phyloP scores from a whole-genome alignment of 2,329 filamentous ascomycete species.

The Dothideomycetes sp. region DNA sequence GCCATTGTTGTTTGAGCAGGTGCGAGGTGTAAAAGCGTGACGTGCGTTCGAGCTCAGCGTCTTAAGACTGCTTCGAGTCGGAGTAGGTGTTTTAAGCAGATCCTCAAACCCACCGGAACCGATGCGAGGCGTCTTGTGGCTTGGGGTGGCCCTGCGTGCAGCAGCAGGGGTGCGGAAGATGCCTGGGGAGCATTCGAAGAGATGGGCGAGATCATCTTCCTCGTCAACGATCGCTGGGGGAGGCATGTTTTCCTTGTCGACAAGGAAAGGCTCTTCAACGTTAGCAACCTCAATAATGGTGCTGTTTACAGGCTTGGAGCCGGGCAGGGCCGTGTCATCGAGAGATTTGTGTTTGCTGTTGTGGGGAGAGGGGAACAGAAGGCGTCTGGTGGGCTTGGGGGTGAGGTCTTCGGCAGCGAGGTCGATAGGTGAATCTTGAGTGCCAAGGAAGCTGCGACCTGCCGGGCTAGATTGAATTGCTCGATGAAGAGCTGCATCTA shows the following conservation, averaged over 20 bases:
- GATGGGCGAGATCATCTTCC: slow-evolving; percentile 42
- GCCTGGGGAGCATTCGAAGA: slow-evolving; percentile 52
- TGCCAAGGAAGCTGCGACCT: slow-evolving; percentile 31
- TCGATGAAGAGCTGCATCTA: slow-evolving; percentile 32
- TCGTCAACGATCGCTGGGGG: slow-evolving; percentile 28
- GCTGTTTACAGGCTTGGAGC: slow-evolving; percentile 10
- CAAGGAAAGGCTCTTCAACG: slow-evolving; percentile 26
- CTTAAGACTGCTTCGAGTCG: slow-evolving; percentile 21
- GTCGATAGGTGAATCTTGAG: slow-evolving; percentile 37
- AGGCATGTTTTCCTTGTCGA: slow-evolving; percentile 48
- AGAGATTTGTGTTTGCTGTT: slow-evolving; percentile 55
- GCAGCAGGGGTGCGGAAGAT: slow-evolving; percentile 41
- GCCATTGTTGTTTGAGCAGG: slow-evolving; percentile 18
- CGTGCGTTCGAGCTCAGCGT: slow-evolving; percentile 8
- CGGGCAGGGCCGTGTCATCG: slow-evolving; percentile 34
- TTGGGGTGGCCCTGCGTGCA: slow-evolving; percentile 41
- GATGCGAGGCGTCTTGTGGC: slow-evolving; percentile 47
- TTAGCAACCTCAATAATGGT: slow-evolving; percentile 9
- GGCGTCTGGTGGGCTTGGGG: slow-evolving; percentile 53
- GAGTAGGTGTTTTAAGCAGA: slow-evolving; percentile 34
- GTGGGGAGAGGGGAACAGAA: slow-evolving; percentile 68
- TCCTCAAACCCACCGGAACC: slow-evolving; percentile 27
- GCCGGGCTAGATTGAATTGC: slow-evolving; percentile 53
- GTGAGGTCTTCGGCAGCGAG: slow-evolving; percentile 37
- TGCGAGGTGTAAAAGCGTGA: slow-evolving; percentile 11